Base-by-base conservation (phyloP, 139 green algal genomes). In the Micractinium sp. region DNA sequence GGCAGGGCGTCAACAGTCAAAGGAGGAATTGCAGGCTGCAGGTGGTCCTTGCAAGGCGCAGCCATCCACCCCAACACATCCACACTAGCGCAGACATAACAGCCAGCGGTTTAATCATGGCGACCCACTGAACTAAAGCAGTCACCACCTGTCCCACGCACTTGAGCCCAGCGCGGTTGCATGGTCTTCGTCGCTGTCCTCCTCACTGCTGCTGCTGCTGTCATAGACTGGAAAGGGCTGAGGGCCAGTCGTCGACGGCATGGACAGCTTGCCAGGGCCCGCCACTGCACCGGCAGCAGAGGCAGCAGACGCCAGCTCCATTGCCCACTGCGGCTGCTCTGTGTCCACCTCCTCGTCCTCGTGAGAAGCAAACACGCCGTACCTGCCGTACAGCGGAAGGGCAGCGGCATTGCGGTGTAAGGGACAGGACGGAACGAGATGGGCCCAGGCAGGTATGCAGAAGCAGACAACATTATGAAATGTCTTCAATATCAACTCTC, bases 311-410 rank as follows among this genome's bases (percentile, higher is more conserved):
- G 74, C 82, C 82, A 92, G 81, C 38, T 92, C 89, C 85, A 90
- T 87, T 14, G 76, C 84, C 89, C 89, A 92, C 56, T 87, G 39
- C 31, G 89, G 84, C 63, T 88, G 67, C 67, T 86, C 41, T 0
- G 15, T 27, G 14, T 88, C 75, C 69, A 89, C 84, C 56, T 92
- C 90, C 75, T 92, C 85, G 25, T 92, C 90, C 63, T 88, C 90
- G 22, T 88, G 38, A 19, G 80, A 60, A 60, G 63, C 14, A n/a
- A 87, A 88, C 56, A 83, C 85, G 73, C 78, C 84, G n/a, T 92
- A 92, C 78, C 86, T 90, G 86, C 29, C n/a, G 47, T 33, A n/a
- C 16, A 25, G 7, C 25, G 4, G 71, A 4, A 36, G 31, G 15
- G 71, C 71, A 78, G 71, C 27, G 9, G 9, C 47, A 56, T n/a